A percentile compares a stretch with the other conserved stretches of the same genome.
Evolutionary conservation across 441 rosid genomes (phyloP).

Genomic region (Croton laevigatus): DNA sequence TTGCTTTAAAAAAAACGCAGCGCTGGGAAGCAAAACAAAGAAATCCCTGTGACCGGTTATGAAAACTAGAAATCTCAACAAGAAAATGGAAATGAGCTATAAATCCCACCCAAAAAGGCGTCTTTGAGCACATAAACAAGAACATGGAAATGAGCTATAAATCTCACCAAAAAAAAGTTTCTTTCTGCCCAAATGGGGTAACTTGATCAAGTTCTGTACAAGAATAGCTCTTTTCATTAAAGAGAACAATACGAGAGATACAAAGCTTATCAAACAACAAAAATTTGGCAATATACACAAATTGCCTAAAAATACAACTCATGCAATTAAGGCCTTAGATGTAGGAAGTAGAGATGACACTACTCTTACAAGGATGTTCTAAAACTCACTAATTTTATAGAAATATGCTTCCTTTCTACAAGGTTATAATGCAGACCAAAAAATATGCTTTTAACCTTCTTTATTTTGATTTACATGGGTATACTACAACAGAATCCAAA

Average conservation of each 20-base stretch:
- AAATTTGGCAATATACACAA: slow-evolving; percentile 10
- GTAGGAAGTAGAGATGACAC: background rate
- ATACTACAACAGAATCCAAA: slow-evolving; percentile 64
- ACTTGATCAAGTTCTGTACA: background rate
- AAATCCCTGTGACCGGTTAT: no score
- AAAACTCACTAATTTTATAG: slow-evolving; percentile 7
- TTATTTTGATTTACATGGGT: slow-evolving; percentile 41
- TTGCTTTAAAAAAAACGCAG: no score
- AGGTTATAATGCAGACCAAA: slow-evolving; percentile 36
- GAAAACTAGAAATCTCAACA: no score
- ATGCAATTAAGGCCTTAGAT: background rate
- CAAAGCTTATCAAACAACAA: slow-evolving; percentile 12
- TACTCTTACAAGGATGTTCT: slow-evolving; percentile 2
- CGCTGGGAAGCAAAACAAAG: no score
- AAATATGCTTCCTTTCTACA: slow-evolving; percentile 3
- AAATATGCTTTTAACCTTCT: slow-evolving; percentile 53
- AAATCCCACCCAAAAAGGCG: no score
- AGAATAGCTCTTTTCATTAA: background rate
- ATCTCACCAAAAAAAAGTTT: background rate
- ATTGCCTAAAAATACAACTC: no score
- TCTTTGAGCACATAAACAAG: background rate
- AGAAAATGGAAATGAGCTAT: no score
- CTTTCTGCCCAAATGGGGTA: background rate
- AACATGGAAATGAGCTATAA: background rate
- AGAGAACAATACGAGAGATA: background rate